phyloP scores from a whole-genome alignment of 371 early-diverging fungal genomes.

The Funneliformis caledonium region DNA sequence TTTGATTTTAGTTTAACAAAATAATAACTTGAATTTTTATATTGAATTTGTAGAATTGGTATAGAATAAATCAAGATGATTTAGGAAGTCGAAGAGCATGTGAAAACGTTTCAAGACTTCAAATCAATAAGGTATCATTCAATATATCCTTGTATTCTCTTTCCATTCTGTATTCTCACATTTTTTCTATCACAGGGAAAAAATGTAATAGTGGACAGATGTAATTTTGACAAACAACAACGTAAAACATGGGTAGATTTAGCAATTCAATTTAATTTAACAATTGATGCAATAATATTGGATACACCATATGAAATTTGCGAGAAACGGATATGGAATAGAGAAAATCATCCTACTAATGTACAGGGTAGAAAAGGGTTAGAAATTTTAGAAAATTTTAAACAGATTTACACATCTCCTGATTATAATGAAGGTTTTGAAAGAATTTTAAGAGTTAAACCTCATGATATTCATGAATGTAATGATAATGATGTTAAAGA shows the following conservation, averaged over 20 bases:
- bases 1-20: neutral
- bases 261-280: slow-evolving; percentile 59
- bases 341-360: slow-evolving; percentile 74
- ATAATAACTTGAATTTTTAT: neutral
- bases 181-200: slow-evolving; percentile 50
- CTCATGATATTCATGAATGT: slow-evolving; percentile 43
- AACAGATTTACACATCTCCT: slow-evolving; percentile 64
- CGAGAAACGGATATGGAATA: slow-evolving; percentile 55
- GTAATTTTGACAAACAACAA: slow-evolving; percentile 78
- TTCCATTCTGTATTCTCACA: neutral
- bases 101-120: slow-evolving; percentile 53
- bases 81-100: slow-evolving; percentile 68
- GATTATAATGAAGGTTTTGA: slow-evolving; percentile 68
- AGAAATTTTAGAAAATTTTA: slow-evolving; percentile 63
- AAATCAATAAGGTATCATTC: slow-evolving; percentile 14
- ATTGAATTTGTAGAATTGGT: slow-evolving; percentile 47
- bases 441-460: slow-evolving; percentile 56
- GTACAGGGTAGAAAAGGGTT: slow-evolving; percentile 70
- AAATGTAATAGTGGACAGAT: slow-evolving; percentile 76
- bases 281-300: slow-evolving; percentile 74
- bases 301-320: slow-evolving; percentile 59
- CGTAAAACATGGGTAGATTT: slow-evolving; percentile 73
- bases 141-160: neutral
- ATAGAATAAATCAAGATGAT: slow-evolving; percentile 74
- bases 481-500: neutral